Evolutionary conservation across 768 basidiomycete species (phyloP).

Genomic region (Kwoniella sp.): DNA sequence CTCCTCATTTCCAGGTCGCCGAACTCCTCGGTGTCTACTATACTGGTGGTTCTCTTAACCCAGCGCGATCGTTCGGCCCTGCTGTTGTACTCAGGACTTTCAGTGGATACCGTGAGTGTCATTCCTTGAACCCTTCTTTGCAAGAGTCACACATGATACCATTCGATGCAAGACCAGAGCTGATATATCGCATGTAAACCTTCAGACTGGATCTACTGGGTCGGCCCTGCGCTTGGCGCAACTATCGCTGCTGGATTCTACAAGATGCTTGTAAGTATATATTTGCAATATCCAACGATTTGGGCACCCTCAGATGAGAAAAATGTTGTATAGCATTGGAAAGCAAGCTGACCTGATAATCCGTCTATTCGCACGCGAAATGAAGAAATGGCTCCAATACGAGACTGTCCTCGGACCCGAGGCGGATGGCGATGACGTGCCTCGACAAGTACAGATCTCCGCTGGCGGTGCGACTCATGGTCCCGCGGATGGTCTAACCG

Average conservation of each 20-base stretch:
- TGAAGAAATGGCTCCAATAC: conserved; percentile 51
- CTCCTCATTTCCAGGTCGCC: conserved; percentile 26
- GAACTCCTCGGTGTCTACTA: conserved; percentile 55
- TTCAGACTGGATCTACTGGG: conserved; percentile 54
- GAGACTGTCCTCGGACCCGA: conserved; percentile 55
- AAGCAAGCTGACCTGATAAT: no score
- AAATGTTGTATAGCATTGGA: no score
- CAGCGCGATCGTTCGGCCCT: conserved; percentile 52
- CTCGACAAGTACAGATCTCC: not conserved
- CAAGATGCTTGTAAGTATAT: conserved; percentile 50
- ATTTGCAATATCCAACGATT: no score
- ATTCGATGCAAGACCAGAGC: not conserved
- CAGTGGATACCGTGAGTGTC: conserved; percentile 35
- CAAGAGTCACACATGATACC: not conserved
- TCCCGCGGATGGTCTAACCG: not conserved
- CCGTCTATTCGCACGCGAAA: no score
- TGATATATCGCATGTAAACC: not conserved
- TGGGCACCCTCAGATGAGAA: no score
- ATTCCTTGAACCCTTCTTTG: not conserved
- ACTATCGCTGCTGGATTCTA: conserved; percentile 53
- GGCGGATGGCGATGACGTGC: conserved; percentile 23
- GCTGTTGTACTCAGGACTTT: conserved; percentile 47
- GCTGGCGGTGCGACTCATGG: conserved; percentile 3
- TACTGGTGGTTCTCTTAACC: conserved; percentile 55
- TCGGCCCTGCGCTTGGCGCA: conserved; percentile 52